Evolutionary conservation across 2,329 filamentous ascomycete genomes (phyloP).

Genomic region (Monosporascus sp.): DNA sequence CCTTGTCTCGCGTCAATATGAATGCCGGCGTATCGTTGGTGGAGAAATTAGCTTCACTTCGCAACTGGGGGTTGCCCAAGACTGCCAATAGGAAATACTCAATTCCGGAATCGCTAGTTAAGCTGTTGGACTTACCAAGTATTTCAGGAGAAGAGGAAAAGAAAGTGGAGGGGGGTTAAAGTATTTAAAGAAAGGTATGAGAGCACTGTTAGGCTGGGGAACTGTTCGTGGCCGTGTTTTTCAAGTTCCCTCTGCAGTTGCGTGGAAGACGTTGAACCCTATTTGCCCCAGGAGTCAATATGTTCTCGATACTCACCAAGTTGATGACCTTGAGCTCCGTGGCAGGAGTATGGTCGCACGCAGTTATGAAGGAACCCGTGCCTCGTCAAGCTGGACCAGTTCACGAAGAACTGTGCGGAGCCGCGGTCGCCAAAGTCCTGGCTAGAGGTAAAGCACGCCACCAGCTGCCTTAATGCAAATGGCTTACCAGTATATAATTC

Average conservation of each 20-base stretch:
- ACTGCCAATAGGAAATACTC: not conserved
- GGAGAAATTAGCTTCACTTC: not conserved
- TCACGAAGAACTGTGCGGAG: conserved; percentile 17
- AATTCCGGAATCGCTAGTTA: not conserved
- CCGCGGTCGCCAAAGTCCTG: conserved; percentile 12
- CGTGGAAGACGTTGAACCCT: no score
- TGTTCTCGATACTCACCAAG: not conserved
- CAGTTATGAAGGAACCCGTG: not conserved
- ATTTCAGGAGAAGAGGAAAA: no score
- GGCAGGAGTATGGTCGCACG: not conserved
- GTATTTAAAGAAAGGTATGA: no score
- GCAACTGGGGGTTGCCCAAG: not conserved
- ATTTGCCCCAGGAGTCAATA: not conserved
- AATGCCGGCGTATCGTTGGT: not conserved
- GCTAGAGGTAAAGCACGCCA: conserved; percentile 9
- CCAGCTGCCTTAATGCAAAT: not conserved
- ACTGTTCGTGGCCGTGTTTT: no score
- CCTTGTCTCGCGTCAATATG: not conserved
- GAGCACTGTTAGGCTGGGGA: no score
- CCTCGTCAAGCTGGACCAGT: conserved; percentile 10
- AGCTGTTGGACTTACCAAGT: no score
- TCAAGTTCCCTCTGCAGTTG: no score
- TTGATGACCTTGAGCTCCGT: not conserved
- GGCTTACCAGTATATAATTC: not conserved
- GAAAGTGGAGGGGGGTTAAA: no score